phyloP scores from a whole-genome alignment of 2,329 filamentous ascomycete species.

The Ophiostoma tasmaniense region DNA sequence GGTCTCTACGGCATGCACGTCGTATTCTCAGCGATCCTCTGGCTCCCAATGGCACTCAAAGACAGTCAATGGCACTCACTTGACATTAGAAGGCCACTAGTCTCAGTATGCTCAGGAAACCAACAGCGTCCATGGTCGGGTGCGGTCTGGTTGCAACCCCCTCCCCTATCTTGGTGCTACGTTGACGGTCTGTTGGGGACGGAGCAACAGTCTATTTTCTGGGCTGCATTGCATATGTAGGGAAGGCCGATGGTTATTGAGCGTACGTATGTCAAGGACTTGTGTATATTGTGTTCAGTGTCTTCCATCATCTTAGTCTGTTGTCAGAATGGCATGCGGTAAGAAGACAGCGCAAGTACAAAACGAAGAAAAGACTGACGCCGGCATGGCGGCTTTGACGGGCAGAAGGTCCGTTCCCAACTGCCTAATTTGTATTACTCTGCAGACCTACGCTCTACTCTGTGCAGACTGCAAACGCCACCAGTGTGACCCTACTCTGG shows the following conservation, averaged over 20 bases:
- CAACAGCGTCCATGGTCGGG: background rate
- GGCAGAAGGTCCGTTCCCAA: background rate
- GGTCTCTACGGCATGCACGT: background rate
- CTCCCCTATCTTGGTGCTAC: constrained; percentile 2
- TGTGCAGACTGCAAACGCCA: background rate
- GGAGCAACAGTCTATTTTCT: background rate
- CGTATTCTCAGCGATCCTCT: background rate
- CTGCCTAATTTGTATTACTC: background rate
- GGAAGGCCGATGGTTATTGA: background rate
- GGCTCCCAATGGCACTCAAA: background rate
- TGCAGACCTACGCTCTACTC: no score
- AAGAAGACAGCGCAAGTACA: no score
- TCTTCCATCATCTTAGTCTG: no score
- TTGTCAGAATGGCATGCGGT: background rate
- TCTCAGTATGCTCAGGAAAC: background rate
- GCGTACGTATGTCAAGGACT: no score
- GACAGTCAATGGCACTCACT: background rate
- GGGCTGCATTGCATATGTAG: constrained; percentile 3
- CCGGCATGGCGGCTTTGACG: background rate
- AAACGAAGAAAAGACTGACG: background rate
- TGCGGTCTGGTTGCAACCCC: background rate
- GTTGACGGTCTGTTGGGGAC: background rate
- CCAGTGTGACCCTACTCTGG: background rate
- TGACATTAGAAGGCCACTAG: background rate
- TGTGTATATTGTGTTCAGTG: no score